Evolutionary conservation across 75 land plant species (phyloP).

Genomic region (Sequoiadendron giganteum): DNA sequence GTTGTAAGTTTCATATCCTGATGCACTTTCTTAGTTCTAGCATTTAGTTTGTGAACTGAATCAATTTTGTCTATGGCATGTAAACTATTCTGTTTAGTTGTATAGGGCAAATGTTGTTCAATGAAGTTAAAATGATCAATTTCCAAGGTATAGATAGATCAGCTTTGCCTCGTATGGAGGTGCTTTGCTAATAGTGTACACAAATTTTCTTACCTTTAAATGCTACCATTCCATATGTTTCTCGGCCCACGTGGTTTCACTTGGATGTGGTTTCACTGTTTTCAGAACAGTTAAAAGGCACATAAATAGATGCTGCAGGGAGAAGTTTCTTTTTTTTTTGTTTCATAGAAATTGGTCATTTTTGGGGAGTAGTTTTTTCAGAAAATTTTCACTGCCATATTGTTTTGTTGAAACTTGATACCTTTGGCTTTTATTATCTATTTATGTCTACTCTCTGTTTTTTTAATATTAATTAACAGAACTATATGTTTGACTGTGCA

Average conservation of each 20-base stretch:
- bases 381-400: not conserved
- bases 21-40: not conserved
- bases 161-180: not conserved
- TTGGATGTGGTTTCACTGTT: not conserved
- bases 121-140: not conserved
- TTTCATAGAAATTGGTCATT: not conserved
- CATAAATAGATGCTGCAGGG: not conserved
- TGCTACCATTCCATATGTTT: not conserved
- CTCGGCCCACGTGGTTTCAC: not conserved
- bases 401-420: not conserved
- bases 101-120: not conserved
- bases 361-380: not conserved
- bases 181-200: not conserved
- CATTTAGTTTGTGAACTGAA: not conserved
- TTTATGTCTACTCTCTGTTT: not conserved
- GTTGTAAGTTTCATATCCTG: not conserved
- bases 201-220: not conserved
- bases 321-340: not conserved
- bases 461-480: not conserved
- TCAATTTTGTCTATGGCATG: not conserved
- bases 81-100: not conserved
- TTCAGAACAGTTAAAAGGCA: not conserved
- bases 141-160: not conserved
- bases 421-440: not conserved
- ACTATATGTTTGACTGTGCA: not conserved